Evolutionary conservation across 1,284 basidiomycete genomes (phyloP).

Genomic region (Serendipita sp.): DNA sequence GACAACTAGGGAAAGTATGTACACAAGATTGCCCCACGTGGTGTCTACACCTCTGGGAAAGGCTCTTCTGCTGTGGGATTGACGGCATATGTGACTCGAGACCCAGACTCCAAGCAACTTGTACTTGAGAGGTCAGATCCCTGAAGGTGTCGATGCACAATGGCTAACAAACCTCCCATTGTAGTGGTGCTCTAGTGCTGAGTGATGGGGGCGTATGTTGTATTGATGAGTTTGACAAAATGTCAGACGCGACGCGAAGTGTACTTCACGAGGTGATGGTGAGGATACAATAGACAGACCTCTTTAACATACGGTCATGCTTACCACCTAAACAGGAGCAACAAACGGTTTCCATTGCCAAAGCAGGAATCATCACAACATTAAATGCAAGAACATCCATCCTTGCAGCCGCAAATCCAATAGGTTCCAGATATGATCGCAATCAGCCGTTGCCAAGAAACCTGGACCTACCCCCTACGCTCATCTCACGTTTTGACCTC

Average conservation of each 20-base stretch:
- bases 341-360: conserved; percentile 99
- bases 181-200: conserved; percentile 85
- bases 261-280: conserved; percentile 99
- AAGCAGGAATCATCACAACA: conserved; percentile 97
- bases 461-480: conserved; percentile 89
- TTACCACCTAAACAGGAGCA: conserved; percentile 55
- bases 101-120: conserved; percentile 95
- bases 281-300: conserved; percentile 17
- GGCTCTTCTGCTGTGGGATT: conserved; percentile 97
- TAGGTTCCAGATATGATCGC: conserved; percentile 90
- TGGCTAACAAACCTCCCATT: background rate
- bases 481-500: conserved; percentile 95
- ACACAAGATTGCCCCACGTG: conserved; percentile 94
- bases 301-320: too few species aligned
- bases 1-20: conserved; percentile 55
- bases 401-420: conserved; percentile 91
- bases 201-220: conserved; percentile 98
- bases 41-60: conserved; percentile 94
- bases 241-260: conserved; percentile 92
- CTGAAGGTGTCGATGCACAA: conserved; percentile 7
- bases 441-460: conserved; percentile 71
- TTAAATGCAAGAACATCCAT: conserved; percentile 96
- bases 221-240: conserved; percentile 99
- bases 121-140: conserved; percentile 74
- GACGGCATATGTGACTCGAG: conserved; percentile 94